Evolutionary conservation across 1,139 yeast genomes (phyloP).

Genomic region (Candida albicans): DNA sequence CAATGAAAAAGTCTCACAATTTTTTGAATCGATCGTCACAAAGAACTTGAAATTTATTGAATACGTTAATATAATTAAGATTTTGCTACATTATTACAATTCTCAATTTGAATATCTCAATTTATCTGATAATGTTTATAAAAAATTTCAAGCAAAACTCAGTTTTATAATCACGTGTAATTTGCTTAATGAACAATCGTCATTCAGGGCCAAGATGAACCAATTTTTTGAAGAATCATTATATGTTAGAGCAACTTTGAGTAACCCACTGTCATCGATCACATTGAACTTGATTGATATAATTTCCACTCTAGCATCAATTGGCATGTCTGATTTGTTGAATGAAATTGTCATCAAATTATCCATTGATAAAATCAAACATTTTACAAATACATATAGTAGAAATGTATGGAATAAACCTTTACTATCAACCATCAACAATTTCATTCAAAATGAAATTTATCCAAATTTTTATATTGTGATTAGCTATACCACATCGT

Average conservation of each 20-base stretch:
- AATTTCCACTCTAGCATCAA: conserved; percentile 21
- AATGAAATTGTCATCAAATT: conserved; percentile 41
- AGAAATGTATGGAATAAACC: conserved; percentile 43
- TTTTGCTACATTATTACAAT: conserved; percentile 19
- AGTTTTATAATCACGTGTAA: conserved; percentile 25
- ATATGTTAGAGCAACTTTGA: conserved; percentile 7
- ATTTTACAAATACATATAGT: conserved; percentile 36
- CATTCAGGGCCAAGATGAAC: conserved; percentile 9
- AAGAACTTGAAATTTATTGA: conserved; percentile 15
- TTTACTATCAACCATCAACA: conserved; percentile 33
- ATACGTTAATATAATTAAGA: conserved; percentile 17
- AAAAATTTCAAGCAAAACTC: conserved; percentile 27
- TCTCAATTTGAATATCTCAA: conserved; percentile 20
- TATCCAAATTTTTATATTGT: conserved; percentile 39
- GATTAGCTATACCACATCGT: conserved; percentile 18
- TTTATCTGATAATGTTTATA: conserved; percentile 19
- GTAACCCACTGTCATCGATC: conserved; percentile 7
- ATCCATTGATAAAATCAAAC: conserved; percentile 40
- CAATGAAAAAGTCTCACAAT: conserved; percentile 12
- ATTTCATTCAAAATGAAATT: conserved; percentile 40
- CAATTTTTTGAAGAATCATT: conserved; percentile 11
- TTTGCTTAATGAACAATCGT: conserved; percentile 9
- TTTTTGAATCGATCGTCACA: conserved; percentile 12
- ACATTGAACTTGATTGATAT: conserved; percentile 14
- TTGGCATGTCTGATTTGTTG: conserved; percentile 35